A percentile compares a stretch with the other conserved stretches of the same genome.
These are phyloP conservation scores for Erodium trifolium DNA, from an alignment of 441 rosid species.

Conservation along the genomic window DNA sequence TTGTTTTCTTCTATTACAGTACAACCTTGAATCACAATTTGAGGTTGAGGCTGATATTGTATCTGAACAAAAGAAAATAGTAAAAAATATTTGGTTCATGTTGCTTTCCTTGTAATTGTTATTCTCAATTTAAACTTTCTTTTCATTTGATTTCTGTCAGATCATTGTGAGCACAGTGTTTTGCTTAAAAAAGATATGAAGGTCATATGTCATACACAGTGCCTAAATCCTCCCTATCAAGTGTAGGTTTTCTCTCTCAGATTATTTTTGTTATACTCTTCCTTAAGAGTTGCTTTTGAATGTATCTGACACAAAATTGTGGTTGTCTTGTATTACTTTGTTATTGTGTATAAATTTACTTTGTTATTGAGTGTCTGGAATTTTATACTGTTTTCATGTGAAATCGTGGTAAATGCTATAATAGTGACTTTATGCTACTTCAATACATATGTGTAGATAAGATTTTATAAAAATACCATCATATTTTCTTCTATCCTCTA, in stretches of 20 bases:
- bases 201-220: slow-evolving; percentile 24
- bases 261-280: slow-evolving; percentile 1
- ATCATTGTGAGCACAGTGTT: slow-evolving; percentile 4
- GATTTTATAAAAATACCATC: not conserved
- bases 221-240: slow-evolving; percentile 24
- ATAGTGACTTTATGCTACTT: no score
- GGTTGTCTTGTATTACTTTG: not conserved
- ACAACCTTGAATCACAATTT: not conserved
- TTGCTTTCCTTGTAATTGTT: not conserved
- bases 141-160: slow-evolving; percentile 15
- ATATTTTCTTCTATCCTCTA: not conserved
- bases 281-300: not conserved
- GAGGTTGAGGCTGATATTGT: not conserved
- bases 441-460: no score
- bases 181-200: slow-evolving; percentile 24
- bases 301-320: not conserved
- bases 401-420: not conserved
- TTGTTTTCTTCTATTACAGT: not conserved
- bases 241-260: slow-evolving; percentile 20
- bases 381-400: not conserved
- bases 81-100: not conserved
- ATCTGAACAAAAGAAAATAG: not conserved
- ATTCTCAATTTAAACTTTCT: not conserved
- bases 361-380: no score
- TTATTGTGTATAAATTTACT: not conserved